Conservation (phyloP, 75 land plant genomes). For the Selaginella moellendorffii region DNA sequence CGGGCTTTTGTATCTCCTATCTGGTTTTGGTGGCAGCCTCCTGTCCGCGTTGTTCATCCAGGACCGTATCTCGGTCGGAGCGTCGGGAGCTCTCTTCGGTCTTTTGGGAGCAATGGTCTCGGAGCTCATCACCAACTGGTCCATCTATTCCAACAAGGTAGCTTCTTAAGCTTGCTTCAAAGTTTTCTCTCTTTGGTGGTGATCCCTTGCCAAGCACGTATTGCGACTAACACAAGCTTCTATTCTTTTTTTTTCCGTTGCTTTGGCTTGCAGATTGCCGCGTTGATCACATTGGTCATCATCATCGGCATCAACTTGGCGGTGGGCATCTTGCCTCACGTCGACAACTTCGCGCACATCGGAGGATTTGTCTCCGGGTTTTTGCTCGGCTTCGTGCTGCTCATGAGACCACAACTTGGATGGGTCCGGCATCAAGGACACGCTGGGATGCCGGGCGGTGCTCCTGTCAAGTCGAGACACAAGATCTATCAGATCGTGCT, state of each 20-base stretch:
- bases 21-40: conserved; percentile 68
- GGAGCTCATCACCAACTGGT: conserved; percentile 60
- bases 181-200: background rate
- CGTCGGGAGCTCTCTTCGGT: conserved; percentile 82
- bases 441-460: conserved; percentile 14
- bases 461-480: conserved; percentile 29
- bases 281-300: conserved; percentile 43
- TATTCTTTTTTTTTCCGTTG: too few relatives aligned
- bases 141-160: conserved; percentile 45
- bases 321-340: conserved; percentile 70
- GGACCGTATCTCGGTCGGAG: conserved; percentile 57
- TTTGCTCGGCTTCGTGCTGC: conserved; percentile 75
- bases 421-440: conserved; percentile 35
- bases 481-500: conserved; percentile 51
- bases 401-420: conserved; percentile 72
- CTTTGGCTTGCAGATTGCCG: conserved; percentile 34
- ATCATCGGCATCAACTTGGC: conserved; percentile 62
- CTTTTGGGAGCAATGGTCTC: conserved; percentile 78
- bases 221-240: too few relatives aligned
- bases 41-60: conserved; percentile 48
- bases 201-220: background rate
- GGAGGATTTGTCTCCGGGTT: conserved; percentile 87
- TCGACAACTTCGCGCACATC: conserved; percentile 87
- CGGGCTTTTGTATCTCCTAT: conserved; percentile 45
- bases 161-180: background rate